Evolutionary conservation across 345 rosid species (phyloP).

Genomic region (Mallotus nudiflorus): DNA sequence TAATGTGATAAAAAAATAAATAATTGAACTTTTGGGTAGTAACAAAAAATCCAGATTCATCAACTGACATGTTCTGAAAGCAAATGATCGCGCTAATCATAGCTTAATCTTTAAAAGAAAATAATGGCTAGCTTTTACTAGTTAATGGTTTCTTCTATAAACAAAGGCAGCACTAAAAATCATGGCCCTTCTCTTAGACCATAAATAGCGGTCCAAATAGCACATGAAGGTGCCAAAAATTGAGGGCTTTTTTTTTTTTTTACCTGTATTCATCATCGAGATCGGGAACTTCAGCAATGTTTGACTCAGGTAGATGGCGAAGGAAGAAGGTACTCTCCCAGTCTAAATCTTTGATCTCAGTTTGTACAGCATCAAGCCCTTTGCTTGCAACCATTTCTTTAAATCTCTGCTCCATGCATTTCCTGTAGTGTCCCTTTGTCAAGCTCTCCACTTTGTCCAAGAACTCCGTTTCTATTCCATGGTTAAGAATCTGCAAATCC

Average conservation of each 20-base stretch:
- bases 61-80: slow-evolving; percentile 1
- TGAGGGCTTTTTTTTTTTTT: too few species aligned
- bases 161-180: background rate
- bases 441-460: slow-evolving; percentile 72
- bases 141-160: too few species aligned
- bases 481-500: slow-evolving; percentile 58
- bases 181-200: background rate
- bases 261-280: slow-evolving; percentile 78
- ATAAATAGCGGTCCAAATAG: background rate
- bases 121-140: too few species aligned
- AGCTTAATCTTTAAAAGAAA: too few species aligned
- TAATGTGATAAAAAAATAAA: too few species aligned
- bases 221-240: background rate
- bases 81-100: background rate
- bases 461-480: slow-evolving; percentile 65
- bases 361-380: slow-evolving; percentile 54
- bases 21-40: too few species aligned
- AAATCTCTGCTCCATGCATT: slow-evolving; percentile 84
- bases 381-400: slow-evolving; percentile 63
- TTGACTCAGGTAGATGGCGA: slow-evolving; percentile 72
- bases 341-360: slow-evolving; percentile 77
- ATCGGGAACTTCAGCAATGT: slow-evolving; percentile 66
- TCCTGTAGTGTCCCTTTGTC: slow-evolving; percentile 81
- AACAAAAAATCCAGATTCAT: too few species aligned
- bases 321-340: slow-evolving; percentile 89